Conservation (phyloP, 2,329 filamentous ascomycete species). For the Cordyceps farinosa region DNA sequence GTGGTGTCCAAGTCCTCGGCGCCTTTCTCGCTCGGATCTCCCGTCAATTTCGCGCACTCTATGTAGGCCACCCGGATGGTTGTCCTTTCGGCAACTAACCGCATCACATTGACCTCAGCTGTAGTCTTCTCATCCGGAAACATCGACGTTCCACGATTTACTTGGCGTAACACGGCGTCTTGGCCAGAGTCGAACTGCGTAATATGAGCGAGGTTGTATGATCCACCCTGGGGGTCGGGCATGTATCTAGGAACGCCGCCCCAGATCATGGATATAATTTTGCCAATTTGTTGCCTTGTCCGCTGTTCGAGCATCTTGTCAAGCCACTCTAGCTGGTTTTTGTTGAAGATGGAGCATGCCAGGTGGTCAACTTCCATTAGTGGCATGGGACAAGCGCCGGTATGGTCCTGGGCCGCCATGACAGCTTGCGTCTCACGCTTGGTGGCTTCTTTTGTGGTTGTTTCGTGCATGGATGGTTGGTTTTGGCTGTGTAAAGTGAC, state of each 20-base stretch:
- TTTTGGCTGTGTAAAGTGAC: neutral
- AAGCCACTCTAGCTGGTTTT: slow-evolving; percentile 4
- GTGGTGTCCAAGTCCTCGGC: neutral
- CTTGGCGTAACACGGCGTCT: neutral
- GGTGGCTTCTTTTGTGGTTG: neutral
- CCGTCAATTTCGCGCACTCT: neutral
- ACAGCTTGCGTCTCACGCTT: neutral
- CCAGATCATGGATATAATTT: neutral
- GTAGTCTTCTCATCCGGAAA: slow-evolving; percentile 1
- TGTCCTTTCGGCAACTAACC: neutral
- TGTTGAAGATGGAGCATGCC: neutral
- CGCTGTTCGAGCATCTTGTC: neutral
- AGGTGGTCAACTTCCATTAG: neutral
- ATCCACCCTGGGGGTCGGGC: neutral
- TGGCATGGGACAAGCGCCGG: neutral
- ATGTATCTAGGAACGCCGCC: neutral
- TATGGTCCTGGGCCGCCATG: neutral
- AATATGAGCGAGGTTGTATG: slow-evolving; percentile 1
- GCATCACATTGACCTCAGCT: slow-evolving; percentile 1
- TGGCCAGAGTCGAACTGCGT: neutral
- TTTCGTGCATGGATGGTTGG: neutral
- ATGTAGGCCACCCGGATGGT: neutral
- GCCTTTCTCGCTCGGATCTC: neutral
- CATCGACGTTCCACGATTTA: neutral
- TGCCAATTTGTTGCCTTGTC: neutral